phyloP scores from a whole-genome alignment of 352 stramenopile genomes.

The Blastocystis sp. region DNA sequence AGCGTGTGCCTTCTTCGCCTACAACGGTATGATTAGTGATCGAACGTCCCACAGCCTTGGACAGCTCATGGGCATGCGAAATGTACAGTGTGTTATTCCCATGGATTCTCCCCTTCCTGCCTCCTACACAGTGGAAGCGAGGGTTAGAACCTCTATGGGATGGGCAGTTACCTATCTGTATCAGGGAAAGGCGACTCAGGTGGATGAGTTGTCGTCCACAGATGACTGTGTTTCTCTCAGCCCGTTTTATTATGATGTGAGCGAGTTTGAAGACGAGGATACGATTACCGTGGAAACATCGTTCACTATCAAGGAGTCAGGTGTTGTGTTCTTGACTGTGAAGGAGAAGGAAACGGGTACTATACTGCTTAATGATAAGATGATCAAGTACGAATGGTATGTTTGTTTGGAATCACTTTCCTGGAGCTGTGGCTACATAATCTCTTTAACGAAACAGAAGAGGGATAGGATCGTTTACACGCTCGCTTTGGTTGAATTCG shows the following conservation, averaged over 20 bases:
- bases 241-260: not conserved
- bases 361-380: not conserved
- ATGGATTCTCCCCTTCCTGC: not conserved
- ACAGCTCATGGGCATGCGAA: not conserved
- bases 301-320: not conserved
- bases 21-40: not conserved
- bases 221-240: not conserved
- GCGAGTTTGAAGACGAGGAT: not conserved
- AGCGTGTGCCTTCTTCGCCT: not conserved
- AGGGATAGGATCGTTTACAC: not conserved
- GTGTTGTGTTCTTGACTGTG: not conserved
- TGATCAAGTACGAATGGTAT: not conserved
- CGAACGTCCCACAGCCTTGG: slow-evolving; percentile 13
- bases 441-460: too few relatives aligned
- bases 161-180: not conserved
- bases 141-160: not conserved
- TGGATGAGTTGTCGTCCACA: not conserved
- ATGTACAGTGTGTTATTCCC: slow-evolving; percentile 13
- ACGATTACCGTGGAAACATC: not conserved
- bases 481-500: not conserved
- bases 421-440: too few relatives aligned
- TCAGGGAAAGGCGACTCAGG: not conserved
- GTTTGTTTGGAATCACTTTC: not conserved
- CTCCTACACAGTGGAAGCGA: not conserved
- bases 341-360: not conserved